These are phyloP conservation scores for Tetracladium setigerum DNA, from an alignment of 495 filamentous ascomycete genomes.

Conservation along the genomic window DNA sequence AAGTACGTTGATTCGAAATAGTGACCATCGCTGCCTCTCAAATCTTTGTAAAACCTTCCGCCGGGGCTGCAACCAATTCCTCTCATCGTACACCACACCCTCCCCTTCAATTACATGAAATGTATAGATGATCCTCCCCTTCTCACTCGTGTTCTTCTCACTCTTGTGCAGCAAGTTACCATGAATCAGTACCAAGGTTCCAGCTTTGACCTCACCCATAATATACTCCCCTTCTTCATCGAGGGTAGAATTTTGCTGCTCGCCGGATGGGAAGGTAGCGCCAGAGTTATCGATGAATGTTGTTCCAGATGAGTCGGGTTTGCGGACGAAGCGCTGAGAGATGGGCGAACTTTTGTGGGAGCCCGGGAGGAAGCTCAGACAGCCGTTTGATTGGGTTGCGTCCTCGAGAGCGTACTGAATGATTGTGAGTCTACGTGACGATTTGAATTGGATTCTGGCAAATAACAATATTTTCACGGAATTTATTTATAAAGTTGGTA, in stretches of 20 bases:
- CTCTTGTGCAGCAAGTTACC: slow-evolving; percentile 96
- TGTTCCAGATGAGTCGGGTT: slow-evolving; percentile 35
- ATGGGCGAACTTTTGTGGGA: slow-evolving; percentile 64
- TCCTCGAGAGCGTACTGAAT: slow-evolving; percentile 77
- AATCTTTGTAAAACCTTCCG: slow-evolving; percentile 52
- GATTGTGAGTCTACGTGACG: no score
- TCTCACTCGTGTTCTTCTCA: slow-evolving; percentile 76
- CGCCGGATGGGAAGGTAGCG: slow-evolving; percentile 31
- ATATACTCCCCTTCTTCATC: slow-evolving; percentile 45
- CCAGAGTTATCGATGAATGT: slow-evolving; percentile 43
- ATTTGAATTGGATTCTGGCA: no score
- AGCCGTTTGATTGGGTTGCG: slow-evolving; percentile 75
- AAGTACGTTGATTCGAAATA: no score
- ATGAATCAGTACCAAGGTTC: slow-evolving; percentile 87
- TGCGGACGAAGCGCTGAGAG: slow-evolving; percentile 66
- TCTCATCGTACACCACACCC: slow-evolving; percentile 64
- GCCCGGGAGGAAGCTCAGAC: slow-evolving; percentile 75
- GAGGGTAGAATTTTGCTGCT: slow-evolving; percentile 22
- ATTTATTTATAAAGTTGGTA: no score
- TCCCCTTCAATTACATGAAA: slow-evolving; percentile 95
- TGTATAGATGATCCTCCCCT: slow-evolving; percentile 91
- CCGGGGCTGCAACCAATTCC: slow-evolving; percentile 91
- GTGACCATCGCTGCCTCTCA: not conserved
- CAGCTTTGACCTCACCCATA: slow-evolving; percentile 74
- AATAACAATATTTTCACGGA: no score